phyloP scores from a whole-genome alignment of 768 basidiomycete genomes.

The Auriscalpium microsporum region DNA sequence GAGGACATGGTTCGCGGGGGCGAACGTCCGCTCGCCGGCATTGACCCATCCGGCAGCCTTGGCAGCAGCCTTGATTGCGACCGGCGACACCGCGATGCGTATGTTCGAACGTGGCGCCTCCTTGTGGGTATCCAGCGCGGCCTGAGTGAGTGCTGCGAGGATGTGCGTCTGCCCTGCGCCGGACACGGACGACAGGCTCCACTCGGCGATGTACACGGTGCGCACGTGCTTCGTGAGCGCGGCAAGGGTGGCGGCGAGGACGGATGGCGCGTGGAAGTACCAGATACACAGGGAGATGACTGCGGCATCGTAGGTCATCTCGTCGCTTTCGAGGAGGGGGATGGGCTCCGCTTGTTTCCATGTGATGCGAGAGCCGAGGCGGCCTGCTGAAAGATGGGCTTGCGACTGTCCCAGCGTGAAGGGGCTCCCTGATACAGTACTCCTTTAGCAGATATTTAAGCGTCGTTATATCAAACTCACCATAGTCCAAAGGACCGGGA shows the following conservation, averaged over 20 bases:
- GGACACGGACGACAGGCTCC: constrained; percentile 20
- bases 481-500: constrained; percentile 30
- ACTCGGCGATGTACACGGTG: constrained; percentile 28
- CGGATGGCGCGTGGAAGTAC: constrained; percentile 31
- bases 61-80: constrained; percentile 22
- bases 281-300: constrained; percentile 30
- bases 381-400: constrained; percentile 20
- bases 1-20: constrained; percentile 18
- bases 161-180: constrained; percentile 24
- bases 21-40: constrained; percentile 16
- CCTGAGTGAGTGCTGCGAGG: constrained; percentile 29
- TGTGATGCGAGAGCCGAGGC: constrained; percentile 27
- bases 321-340: constrained; percentile 18
- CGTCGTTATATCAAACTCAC: constrained; percentile 11
- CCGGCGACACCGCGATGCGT: constrained; percentile 29
- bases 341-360: constrained; percentile 26
- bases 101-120: constrained; percentile 24
- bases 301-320: constrained; percentile 23
- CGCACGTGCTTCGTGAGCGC: constrained; percentile 19
- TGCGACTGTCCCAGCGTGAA: constrained; percentile 32
- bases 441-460: neutral
- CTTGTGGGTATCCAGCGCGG: constrained; percentile 26
- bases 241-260: constrained; percentile 22
- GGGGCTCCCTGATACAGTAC: constrained; percentile 22
- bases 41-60: constrained; percentile 18